phyloP scores from a whole-genome alignment of 371 early-diverging fungal species.

The Catenaria anguillulae region DNA sequence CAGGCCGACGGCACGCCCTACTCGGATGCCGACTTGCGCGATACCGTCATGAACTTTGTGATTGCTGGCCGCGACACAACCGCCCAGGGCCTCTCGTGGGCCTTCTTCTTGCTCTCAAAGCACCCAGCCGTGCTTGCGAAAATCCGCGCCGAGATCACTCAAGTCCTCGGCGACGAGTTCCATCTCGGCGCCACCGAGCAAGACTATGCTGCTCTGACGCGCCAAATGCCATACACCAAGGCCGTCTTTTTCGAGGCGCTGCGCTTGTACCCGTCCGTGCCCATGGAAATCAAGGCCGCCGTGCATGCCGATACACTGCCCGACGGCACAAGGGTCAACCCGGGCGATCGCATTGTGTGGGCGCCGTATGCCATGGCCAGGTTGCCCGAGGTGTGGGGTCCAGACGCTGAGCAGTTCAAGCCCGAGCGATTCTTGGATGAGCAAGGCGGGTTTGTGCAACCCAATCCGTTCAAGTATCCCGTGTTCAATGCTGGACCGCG shows the following conservation, averaged over 20 bases:
- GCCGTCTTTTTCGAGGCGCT: slow-evolving; percentile 52
- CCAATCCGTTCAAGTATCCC: slow-evolving; percentile 8
- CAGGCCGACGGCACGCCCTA: slow-evolving; percentile 20
- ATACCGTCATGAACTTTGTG: slow-evolving; percentile 29
- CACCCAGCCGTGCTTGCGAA: slow-evolving; percentile 35
- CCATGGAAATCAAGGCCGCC: slow-evolving; percentile 45
- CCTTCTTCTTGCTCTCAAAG: slow-evolving; percentile 37
- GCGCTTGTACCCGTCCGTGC: slow-evolving; percentile 57
- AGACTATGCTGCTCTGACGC: slow-evolving; percentile 11
- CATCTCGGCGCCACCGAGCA: slow-evolving; percentile 7
- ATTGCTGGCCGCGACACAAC: slow-evolving; percentile 48
- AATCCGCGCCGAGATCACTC: slow-evolving; percentile 38
- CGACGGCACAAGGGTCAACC: slow-evolving; percentile 41
- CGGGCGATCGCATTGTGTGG: slow-evolving; percentile 39
- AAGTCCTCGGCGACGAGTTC: slow-evolving; percentile 13
- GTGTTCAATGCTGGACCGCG: slow-evolving; percentile 10
- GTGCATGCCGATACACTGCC: slow-evolving; percentile 50
- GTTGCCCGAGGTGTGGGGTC: slow-evolving; percentile 38
- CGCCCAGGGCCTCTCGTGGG: slow-evolving; percentile 56
- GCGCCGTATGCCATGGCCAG: slow-evolving; percentile 35
- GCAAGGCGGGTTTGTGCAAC: slow-evolving; percentile 11
- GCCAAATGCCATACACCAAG: slow-evolving; percentile 38
- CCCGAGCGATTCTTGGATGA: slow-evolving; percentile 46
- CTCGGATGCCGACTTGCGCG: slow-evolving; percentile 29
- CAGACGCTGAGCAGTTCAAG: slow-evolving; percentile 34